These are phyloP conservation scores for Glycyrrhiza uralensis DNA, from an alignment of 306 rosid species.

Conservation along the genomic window DNA sequence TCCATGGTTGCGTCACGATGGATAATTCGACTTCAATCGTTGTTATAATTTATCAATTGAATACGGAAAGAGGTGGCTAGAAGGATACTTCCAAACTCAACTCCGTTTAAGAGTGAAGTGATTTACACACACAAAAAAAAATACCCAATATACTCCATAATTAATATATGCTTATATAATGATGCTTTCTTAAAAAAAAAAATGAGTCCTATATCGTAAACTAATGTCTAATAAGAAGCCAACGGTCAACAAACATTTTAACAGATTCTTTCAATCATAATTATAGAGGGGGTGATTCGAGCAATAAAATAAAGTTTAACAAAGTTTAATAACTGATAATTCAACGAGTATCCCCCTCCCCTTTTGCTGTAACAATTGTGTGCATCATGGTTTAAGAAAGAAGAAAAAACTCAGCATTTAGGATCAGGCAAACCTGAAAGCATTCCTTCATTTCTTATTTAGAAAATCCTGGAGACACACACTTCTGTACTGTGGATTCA, in stretches of 20 bases:
- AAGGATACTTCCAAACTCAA: neutral
- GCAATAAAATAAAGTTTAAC: neutral
- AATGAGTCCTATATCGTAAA: neutral
- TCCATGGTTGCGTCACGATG: neutral
- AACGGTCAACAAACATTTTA: neutral
- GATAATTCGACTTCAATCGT: neutral
- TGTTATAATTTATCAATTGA: neutral
- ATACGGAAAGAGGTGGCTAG: neutral
- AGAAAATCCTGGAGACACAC: neutral
- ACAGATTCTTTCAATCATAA: neutral
- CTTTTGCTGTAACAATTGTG: too few species aligned
- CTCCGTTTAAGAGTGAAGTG: neutral
- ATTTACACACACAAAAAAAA: too few species aligned
- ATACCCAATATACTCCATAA: neutral
- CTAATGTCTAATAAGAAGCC: neutral
- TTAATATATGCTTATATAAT: neutral
- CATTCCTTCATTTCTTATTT: neutral
- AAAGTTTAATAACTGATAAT: neutral
- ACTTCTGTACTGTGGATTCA: neutral
- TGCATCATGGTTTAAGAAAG: too few species aligned
- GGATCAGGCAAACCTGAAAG: neutral
- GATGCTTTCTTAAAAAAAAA: neutral
- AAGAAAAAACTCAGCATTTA: neutral
- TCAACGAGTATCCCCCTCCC: too few species aligned
- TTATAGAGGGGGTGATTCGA: neutral